Base-by-base conservation (phyloP, 1,284 basidiomycete genomes). In the Athelia sp. region DNA sequence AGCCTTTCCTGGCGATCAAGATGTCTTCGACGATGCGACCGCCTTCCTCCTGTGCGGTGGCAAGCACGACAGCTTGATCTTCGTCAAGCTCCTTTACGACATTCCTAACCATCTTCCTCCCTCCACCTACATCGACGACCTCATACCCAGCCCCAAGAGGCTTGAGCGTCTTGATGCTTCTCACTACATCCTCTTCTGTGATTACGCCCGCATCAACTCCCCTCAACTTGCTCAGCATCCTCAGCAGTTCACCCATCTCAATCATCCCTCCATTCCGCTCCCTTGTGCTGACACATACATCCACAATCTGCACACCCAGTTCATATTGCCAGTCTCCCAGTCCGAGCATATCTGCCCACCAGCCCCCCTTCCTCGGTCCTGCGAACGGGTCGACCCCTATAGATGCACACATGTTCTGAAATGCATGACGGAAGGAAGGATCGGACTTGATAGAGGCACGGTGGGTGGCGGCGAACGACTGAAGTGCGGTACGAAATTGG, bases 301-400 rank as follows among this genome's bases (percentile, higher is more conserved):
- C 96, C 45, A 99, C 93, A 54, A 99, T 89, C 72, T 99, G 96
- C 22, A 98, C 92, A 2, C 93, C 93, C 1, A 99, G 80, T 61
- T 97, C 95, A 64, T 93, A 92, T 60, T 94, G 89, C 92, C 93
- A 99, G 64, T 99, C 97, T 6, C 92, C 84, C 46, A 90, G 66
- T 0, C 91, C 92, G 15, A 98, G 76, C 60, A 93, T 72, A 62
- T 93, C 94, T 19, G 82, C 85, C 85, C 89, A 92, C 88, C 90
- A 94, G 2, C 93, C 84, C n/a, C 89, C 89, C 54, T 84, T 85
- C 21, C 86, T 71, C 0, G 88, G 87, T 1, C 90, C 90, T 1
- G 90, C 89, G 17, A 99, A 79, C 0, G 97, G 96, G 65, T 99
- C 97, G 17, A 99, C 92, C 23, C 93, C 94, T 50, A 99, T 90